Conservation (phyloP, 176 grass and related monocot genomes). For the Alopecurus myosuroides region DNA sequence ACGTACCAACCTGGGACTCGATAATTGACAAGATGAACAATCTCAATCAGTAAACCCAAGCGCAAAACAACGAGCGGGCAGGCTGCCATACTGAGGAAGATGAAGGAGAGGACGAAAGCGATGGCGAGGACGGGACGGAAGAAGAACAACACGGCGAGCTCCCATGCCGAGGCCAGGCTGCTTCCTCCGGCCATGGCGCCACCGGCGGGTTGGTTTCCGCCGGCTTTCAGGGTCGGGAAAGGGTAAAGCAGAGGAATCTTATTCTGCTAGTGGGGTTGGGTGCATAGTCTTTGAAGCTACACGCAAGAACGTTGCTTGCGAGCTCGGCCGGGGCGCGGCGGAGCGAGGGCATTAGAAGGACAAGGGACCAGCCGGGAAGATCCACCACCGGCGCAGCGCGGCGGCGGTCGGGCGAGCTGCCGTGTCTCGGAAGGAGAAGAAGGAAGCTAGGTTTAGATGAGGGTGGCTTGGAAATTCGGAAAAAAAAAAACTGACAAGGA, state of each 20-base stretch:
- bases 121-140: conserved; percentile 74
- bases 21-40: background rate
- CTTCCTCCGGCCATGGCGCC: conserved; percentile 24
- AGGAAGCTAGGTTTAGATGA: too few species aligned
- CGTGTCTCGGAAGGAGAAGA: background rate
- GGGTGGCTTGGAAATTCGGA: too few species aligned
- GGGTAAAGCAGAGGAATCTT: background rate
- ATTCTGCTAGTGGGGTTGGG: background rate
- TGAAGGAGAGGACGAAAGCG: conserved; percentile 62
- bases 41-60: conserved; percentile 13
- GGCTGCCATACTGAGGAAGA: conserved; percentile 57
- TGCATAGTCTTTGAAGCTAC: background rate
- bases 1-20: conserved; percentile 73
- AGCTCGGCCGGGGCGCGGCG: background rate
- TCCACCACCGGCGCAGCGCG: background rate
- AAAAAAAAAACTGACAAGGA: too few species aligned
- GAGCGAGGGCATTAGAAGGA: background rate
- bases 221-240: background rate
- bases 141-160: conserved; percentile 46
- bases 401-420: background rate
- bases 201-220: background rate
- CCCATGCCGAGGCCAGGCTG: conserved; percentile 20
- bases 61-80: background rate
- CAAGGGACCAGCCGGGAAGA: background rate
- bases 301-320: background rate